These are phyloP conservation scores for Teunomyces cretensis DNA, from an alignment of 805 yeast species.

Conservation along the genomic window DNA sequence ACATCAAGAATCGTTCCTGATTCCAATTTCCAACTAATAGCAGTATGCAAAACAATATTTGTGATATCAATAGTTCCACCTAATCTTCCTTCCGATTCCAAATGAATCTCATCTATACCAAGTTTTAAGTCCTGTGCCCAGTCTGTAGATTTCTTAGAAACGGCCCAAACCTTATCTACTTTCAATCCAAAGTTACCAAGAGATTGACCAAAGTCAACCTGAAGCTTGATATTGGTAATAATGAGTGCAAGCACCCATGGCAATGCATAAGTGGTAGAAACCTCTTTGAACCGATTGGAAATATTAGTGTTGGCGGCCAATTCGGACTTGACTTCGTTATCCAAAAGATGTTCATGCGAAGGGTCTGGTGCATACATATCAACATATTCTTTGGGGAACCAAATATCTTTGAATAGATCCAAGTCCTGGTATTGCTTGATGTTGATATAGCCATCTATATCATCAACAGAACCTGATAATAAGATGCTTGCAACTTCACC, in stretches of 20 bases:
- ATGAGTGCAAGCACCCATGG: conserved; percentile 72
- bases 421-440: conserved; percentile 86
- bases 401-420: conserved; percentile 76
- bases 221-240: conserved; percentile 50
- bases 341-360: background rate
- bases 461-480: conserved; percentile 53
- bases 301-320: conserved; percentile 35
- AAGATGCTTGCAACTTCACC: conserved; percentile 41
- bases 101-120: conserved; percentile 51
- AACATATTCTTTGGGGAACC: conserved; percentile 54
- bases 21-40: conserved; percentile 65
- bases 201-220: conserved; percentile 80
- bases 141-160: conserved; percentile 61
- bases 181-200: conserved; percentile 62
- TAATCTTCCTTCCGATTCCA: conserved; percentile 73
- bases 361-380: conserved; percentile 7
- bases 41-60: conserved; percentile 56
- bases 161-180: conserved; percentile 64
- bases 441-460: conserved; percentile 63
- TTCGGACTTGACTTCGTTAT: conserved; percentile 7
- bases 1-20: conserved; percentile 44
- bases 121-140: conserved; percentile 71
- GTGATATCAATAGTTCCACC: conserved; percentile 63
- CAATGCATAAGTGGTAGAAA: conserved; percentile 59
- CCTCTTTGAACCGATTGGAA: conserved; percentile 52